Percentiles rank a stretch among this genome's conserved stretches.
phyloP scores from a whole-genome alignment of 2,329 filamentous ascomycete species.

The Didymella sp. region DNA sequence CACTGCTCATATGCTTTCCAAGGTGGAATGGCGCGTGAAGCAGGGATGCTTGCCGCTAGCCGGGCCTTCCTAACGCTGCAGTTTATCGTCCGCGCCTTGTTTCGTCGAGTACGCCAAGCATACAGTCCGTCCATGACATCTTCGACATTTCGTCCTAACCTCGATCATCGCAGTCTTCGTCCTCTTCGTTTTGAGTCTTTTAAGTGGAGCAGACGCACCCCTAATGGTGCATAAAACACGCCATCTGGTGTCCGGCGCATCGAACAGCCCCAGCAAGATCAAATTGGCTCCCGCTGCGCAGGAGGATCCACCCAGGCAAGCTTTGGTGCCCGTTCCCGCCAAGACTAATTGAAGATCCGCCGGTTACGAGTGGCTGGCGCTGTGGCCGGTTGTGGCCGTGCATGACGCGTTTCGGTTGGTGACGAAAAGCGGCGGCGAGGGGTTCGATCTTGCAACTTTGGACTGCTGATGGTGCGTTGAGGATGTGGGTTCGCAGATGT shows the following conservation, averaged over 20 bases:
- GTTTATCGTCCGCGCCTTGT: slow-evolving; percentile 13
- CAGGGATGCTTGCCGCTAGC: slow-evolving; percentile 19
- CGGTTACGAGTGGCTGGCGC: slow-evolving; percentile 9
- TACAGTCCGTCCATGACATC: slow-evolving; percentile 16
- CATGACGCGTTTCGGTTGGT: slow-evolving; percentile 4
- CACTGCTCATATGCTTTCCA: slow-evolving; percentile 9
- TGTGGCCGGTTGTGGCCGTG: slow-evolving; percentile 18
- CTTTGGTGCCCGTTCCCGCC: slow-evolving; percentile 10
- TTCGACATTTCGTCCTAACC: slow-evolving; percentile 7
- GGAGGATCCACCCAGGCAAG: slow-evolving; percentile 11
- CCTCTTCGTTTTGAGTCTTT: not conserved
- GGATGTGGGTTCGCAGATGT: not conserved
- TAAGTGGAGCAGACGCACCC: slow-evolving; percentile 3
- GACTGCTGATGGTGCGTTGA: not conserved
- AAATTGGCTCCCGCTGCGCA: slow-evolving; percentile 9
- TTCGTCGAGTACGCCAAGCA: slow-evolving; percentile 13
- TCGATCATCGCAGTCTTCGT: slow-evolving; percentile 3
- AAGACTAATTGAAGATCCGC: slow-evolving; percentile 13
- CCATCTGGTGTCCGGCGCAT: slow-evolving; percentile 6
- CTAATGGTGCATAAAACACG: not conserved
- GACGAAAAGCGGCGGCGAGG: not conserved
- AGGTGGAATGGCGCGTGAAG: slow-evolving; percentile 2
- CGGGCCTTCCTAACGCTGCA: slow-evolving; percentile 10
- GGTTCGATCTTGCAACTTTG: not conserved
- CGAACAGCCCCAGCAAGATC: slow-evolving; percentile 8